Evolutionary conservation across 495 filamentous ascomycete genomes (phyloP).

Genomic region (Annulohypoxylon nitens): DNA sequence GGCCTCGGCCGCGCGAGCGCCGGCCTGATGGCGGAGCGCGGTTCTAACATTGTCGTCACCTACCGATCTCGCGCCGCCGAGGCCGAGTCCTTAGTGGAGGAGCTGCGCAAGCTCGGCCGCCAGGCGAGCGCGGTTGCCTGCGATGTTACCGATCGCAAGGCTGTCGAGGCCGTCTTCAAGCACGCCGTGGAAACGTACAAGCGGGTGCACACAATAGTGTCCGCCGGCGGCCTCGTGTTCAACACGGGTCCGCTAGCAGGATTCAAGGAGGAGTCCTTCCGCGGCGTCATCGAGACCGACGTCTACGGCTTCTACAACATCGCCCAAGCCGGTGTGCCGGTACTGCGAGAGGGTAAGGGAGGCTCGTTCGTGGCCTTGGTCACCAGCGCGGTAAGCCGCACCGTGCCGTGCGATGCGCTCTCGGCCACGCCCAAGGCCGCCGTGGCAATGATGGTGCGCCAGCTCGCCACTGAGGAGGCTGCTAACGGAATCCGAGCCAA

Average conservation of each 20-base stretch:
- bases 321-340: conserved; percentile 6
- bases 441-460: conserved; percentile 13
- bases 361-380: conserved; percentile 9
- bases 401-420: conserved; percentile 10
- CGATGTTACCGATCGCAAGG: conserved; percentile 10
- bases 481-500: background rate
- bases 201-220: conserved; percentile 9
- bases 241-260: background rate
- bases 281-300: conserved; percentile 11
- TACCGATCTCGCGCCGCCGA: conserved; percentile 1
- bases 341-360: conserved; percentile 1
- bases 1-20: conserved; percentile 10
- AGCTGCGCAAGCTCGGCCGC: conserved; percentile 9
- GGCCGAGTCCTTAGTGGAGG: conserved; percentile 5
- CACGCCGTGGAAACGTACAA: conserved; percentile 10
- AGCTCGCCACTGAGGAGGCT: conserved; percentile 5
- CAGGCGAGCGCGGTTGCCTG: conserved; percentile 7
- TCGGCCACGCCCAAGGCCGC: conserved; percentile 10
- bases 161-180: conserved; percentile 8
- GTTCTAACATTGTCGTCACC: conserved; percentile 12
- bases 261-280: conserved; percentile 11
- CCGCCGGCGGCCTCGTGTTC: conserved; percentile 9
- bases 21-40: conserved; percentile 12
- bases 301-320: conserved; percentile 14
- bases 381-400: conserved; percentile 11